Base-by-base conservation (phyloP, 208 protist genomes). In the Herpetomonas muscarum region DNA sequence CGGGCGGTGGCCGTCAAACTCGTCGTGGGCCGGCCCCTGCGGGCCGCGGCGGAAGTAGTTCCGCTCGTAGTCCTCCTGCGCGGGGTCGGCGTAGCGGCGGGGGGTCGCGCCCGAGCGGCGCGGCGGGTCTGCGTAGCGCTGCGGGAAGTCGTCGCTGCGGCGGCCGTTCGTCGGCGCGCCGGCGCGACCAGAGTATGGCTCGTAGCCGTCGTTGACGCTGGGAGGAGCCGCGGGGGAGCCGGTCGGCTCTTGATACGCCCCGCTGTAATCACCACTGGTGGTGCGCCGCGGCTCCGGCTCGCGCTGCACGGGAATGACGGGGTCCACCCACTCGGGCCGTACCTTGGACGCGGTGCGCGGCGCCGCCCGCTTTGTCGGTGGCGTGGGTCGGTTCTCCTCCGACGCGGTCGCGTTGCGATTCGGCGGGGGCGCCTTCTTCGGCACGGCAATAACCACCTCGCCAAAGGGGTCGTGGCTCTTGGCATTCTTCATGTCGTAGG, bases 401-500 rank as follows among this genome's bases (percentile, higher is more conserved):
- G n/a, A 48, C 52, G 36, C 61, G 41, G 42, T 49, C 54, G 26
- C 57, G 36, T 28, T 49, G 13, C 36, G 3, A 44, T 61, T 68
- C 7, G 78, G 77, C n/a, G 85, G 87, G 1, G 75, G 81, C 1
- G 79, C 72, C 42, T 76, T 77, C 46, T 84, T 85, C 15, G 88
- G 88, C 1, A 95, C 83, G n/a, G 88, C 88, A 7, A 95, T 74
- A 19, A 91, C 79, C 22, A 92, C 61, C 44, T 83, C 76, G 9
- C 71, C 74, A 19, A 95, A 81, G 0, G 83, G 83, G 64, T 95
- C 88, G 17, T 88, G 77, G 31, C 69, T 76, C 39, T 74, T 76
- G 30, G 73, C 79, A 42, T 81, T 81, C 55, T 79, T 80, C 88
- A 94, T 94, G 62, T 94, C 85, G 22, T 73, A 72, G 0, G 88